Evolutionary conservation across 176 grass and related monocot species (phyloP).

Genomic region (Bonia amplexicaulis): DNA sequence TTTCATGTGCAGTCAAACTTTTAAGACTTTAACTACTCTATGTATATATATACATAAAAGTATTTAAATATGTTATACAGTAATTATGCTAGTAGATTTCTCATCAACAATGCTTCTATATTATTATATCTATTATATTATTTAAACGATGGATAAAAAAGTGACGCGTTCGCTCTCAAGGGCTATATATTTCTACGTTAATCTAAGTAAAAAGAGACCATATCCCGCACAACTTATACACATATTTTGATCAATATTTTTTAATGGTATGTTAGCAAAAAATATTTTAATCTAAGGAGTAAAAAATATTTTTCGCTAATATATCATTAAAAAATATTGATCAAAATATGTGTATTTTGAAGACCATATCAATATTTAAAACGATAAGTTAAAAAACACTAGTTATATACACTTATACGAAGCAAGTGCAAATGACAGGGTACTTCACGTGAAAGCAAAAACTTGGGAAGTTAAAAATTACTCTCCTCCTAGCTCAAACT

Average conservation of each 20-base stretch:
- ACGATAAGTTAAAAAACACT: background rate
- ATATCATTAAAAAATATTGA: too few species aligned
- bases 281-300: too few species aligned
- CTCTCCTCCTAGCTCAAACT: background rate
- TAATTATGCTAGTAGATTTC: background rate
- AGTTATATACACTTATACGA: background rate
- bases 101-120: background rate
- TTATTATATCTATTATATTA: background rate
- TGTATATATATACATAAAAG: background rate
- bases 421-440: background rate
- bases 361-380: background rate
- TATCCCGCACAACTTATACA: too few species aligned
- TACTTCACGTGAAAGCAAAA: conserved; percentile 14
- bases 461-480: background rate
- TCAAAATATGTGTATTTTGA: background rate
- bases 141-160: too few species aligned
- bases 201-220: too few species aligned
- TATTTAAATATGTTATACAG: background rate
- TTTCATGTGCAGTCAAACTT: background rate
- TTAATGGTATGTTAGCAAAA: too few species aligned
- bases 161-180: too few species aligned
- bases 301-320: too few species aligned
- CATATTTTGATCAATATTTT: too few species aligned
- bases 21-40: background rate
- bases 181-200: too few species aligned